A percentile compares a stretch with the other conserved stretches of the same genome.
phyloP scores from a whole-genome alignment of 257 asterid species.

The Penstemon barbatus region DNA sequence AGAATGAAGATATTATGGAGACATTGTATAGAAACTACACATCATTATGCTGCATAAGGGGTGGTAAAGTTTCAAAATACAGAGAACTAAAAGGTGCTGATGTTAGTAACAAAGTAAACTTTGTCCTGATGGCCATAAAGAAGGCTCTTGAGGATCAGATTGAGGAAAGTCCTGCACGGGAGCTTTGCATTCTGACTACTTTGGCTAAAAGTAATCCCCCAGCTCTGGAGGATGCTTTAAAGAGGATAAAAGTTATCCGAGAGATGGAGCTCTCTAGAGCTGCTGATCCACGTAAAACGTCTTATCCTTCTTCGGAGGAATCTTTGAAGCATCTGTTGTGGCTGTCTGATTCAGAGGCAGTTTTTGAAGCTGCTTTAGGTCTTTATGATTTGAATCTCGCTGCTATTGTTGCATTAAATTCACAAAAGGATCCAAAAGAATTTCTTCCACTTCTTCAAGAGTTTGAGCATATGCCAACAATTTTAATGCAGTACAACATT shows the following conservation, averaged over 20 bases:
- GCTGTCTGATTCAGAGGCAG: slow-evolving; percentile 84
- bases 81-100: slow-evolving; percentile 38
- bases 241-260: slow-evolving; percentile 73
- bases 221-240: slow-evolving; percentile 84
- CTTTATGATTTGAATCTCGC: slow-evolving; percentile 95
- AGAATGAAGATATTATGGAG: slow-evolving; percentile 73
- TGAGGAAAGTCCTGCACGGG: slow-evolving; percentile 74
- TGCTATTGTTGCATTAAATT: slow-evolving; percentile 94
- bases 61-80: slow-evolving; percentile 29
- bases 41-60: slow-evolving; percentile 40
- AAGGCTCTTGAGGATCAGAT: slow-evolving; percentile 84
- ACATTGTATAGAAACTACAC: slow-evolving; percentile 62
- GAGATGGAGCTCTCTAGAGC: slow-evolving; percentile 74
- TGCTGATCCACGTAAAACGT: slow-evolving; percentile 45
- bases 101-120: slow-evolving; percentile 53
- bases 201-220: slow-evolving; percentile 84
- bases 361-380: slow-evolving; percentile 92
- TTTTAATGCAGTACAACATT: slow-evolving; percentile 72
- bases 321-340: slow-evolving; percentile 89
- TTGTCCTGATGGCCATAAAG: slow-evolving; percentile 59
- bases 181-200: slow-evolving; percentile 94
- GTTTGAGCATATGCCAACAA: slow-evolving; percentile 65
- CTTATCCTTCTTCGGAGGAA: slow-evolving; percentile 89
- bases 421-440: slow-evolving; percentile 95
- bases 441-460: slow-evolving; percentile 92